These are phyloP conservation scores for Epichloe amarillans DNA, from an alignment of 2,329 filamentous ascomycete species.

Conservation along the genomic window DNA sequence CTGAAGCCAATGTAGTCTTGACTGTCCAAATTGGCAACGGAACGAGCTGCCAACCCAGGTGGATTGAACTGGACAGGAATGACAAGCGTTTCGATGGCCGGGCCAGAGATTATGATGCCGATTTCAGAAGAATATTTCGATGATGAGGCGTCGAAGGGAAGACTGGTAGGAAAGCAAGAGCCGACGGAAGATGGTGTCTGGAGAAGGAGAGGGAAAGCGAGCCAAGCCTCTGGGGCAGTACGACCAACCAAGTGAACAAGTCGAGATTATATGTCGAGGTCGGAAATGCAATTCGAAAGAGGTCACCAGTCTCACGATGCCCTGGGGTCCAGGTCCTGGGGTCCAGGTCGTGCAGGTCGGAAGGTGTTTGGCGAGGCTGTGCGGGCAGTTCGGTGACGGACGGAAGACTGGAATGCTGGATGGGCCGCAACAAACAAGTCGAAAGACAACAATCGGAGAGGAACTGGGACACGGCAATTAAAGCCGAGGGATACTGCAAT, in stretches of 20 bases:
- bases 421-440: conserved; percentile 7
- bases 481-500: conserved; percentile 1
- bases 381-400: conserved; percentile 1
- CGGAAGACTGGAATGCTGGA: conserved; percentile 9
- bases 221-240: background rate
- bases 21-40: background rate
- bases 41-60: background rate
- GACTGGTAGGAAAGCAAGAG: background rate
- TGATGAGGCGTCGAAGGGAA: background rate
- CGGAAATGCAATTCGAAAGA: background rate
- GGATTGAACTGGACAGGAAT: background rate
- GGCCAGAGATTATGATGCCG: background rate
- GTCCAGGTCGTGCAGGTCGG: background rate
- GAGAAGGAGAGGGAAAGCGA: background rate
- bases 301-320: background rate
- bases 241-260: background rate
- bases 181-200: background rate
- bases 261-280: too few relatives aligned
- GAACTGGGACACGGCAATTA: background rate
- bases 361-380: background rate
- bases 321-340: background rate
- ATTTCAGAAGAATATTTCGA: background rate
- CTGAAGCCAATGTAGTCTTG: background rate
- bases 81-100: background rate
- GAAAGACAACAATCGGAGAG: background rate